Evolutionary conservation across 2,329 filamentous ascomycete genomes (phyloP), one percentile per base, ranked within the genome.

Genomic region (Aspergillus calidoustus): DNA sequence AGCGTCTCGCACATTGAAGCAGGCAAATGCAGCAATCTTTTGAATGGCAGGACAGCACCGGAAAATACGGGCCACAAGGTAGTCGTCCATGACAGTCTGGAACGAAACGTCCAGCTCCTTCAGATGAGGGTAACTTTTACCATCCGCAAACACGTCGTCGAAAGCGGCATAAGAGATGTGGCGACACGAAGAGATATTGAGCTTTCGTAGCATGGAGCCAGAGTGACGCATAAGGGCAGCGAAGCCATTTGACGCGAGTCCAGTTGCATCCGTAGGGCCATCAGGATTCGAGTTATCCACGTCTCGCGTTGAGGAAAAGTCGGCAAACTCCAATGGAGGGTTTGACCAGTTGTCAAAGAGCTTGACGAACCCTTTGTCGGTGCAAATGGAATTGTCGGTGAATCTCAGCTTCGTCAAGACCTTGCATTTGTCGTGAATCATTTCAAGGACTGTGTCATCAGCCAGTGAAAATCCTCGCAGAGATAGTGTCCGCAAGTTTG

Each of bases 171-270:
- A 82, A 1, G 87, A 84, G 65, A 98, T 93, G 74, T 97, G 90
- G 3, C 94, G 89, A 72, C 92, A 96, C 0, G 90, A 91, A 15
- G 91, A 86, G n/a, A 97, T 81, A 71, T 96, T 91, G 38, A 98
- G 81, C 46, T 84, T 80, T 62, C 83, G 82, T 2, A 98, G 77
- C 11, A 78, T 81, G 1, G 78, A 72, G 4, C 91, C 91, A 0
- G 93, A 97, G 73, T 97, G 94, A 0, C 81, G 79, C 91, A 97
- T 97, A 48, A 97, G 78, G 0, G 92, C 91, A 66, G 84, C 81
- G 79, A 98, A 94, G 0, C 91, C 93, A 6, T 84, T 78, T 0
- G 88, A 89, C 56, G 89, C 92, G 34, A 97, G 83, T 1, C 93
- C 94, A 49, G 94, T 79, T 7, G 85, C 76, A 25, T 84, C 82